A percentile compares a stretch with the other conserved stretches of the same genome.
Evolutionary conservation across 2,329 filamentous ascomycete species (phyloP).

Genomic region (Ophiostoma tasmaniense): DNA sequence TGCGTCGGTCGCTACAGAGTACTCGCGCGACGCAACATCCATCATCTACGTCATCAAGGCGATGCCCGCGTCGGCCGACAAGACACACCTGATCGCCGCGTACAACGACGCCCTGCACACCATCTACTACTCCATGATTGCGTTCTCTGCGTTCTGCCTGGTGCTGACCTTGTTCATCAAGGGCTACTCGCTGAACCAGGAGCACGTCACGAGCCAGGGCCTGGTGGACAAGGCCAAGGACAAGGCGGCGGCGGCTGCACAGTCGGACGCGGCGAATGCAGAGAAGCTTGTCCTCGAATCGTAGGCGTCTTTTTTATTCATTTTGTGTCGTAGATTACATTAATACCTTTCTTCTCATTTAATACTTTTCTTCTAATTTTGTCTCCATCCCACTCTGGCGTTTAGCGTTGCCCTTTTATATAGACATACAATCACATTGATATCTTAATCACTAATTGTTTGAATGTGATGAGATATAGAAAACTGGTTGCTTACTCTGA

Average conservation of each 20-base stretch:
- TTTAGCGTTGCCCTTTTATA: not conserved
- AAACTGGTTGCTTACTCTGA: not conserved
- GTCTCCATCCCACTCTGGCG: not conserved
- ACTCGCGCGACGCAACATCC: conserved; percentile 46
- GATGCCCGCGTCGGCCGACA: conserved; percentile 36
- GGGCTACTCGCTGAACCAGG: conserved; percentile 39
- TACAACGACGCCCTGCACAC: conserved; percentile 47
- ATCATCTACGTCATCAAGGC: conserved; percentile 46
- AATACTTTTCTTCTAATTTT: not conserved
- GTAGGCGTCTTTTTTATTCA: not conserved
- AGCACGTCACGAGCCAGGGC: conserved; percentile 40
- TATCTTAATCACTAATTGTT: not conserved
- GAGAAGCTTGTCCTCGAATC: not conserved
- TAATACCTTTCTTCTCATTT: too few relatives aligned
- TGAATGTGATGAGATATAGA: not conserved
- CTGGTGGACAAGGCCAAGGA: conserved; percentile 30
- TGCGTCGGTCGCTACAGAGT: conserved; percentile 29
- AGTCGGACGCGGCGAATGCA: conserved; percentile 2
- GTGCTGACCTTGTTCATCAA: conserved; percentile 44
- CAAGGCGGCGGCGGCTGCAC: conserved; percentile 6
- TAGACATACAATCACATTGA: not conserved
- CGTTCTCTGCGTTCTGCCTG: conserved; percentile 40
- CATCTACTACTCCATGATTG: conserved; percentile 47
- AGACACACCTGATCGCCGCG: conserved; percentile 26
- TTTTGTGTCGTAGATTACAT: too few relatives aligned